These are phyloP conservation scores for Echinosophora koreensis DNA, from an alignment of 306 rosid species.

Conservation along the genomic window DNA sequence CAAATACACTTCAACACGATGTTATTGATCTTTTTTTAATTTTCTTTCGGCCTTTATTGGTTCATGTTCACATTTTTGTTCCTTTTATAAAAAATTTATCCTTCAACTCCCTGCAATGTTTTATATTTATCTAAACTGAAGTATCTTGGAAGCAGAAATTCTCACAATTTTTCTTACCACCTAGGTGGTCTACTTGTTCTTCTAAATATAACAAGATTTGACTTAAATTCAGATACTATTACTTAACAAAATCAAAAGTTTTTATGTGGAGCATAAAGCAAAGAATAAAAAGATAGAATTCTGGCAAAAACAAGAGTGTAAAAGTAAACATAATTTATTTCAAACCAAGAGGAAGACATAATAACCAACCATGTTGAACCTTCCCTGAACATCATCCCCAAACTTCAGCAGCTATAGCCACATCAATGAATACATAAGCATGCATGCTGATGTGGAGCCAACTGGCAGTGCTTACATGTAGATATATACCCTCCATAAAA, in stretches of 20 bases:
- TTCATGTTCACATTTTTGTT: too few species aligned
- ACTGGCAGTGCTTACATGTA: conserved; percentile 33
- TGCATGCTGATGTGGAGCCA: conserved; percentile 30
- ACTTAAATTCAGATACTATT: background rate
- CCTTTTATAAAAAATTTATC: background rate
- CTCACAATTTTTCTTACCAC: background rate
- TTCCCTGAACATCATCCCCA: conserved; percentile 38
- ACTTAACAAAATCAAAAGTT: background rate
- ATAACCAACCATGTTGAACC: conserved; percentile 47
- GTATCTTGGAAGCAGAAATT: background rate
- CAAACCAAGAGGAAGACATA: conserved; percentile 51
- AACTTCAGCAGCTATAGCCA: conserved; percentile 16
- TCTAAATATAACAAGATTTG: background rate
- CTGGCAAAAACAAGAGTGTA: background rate
- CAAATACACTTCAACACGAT: background rate
- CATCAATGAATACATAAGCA: background rate
- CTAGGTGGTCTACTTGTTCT: background rate
- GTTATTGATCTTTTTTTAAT: background rate
- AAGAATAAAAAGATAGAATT: background rate
- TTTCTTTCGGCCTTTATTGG: background rate
- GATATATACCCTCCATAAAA: conserved; percentile 34
- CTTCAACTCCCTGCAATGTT: background rate
- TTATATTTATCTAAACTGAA: background rate
- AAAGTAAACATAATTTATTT: conserved; percentile 51
- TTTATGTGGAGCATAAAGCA: too few species aligned